Conservation (phyloP, 2,329 filamentous ascomycete genomes). For the Epichloe sylvatica region DNA sequence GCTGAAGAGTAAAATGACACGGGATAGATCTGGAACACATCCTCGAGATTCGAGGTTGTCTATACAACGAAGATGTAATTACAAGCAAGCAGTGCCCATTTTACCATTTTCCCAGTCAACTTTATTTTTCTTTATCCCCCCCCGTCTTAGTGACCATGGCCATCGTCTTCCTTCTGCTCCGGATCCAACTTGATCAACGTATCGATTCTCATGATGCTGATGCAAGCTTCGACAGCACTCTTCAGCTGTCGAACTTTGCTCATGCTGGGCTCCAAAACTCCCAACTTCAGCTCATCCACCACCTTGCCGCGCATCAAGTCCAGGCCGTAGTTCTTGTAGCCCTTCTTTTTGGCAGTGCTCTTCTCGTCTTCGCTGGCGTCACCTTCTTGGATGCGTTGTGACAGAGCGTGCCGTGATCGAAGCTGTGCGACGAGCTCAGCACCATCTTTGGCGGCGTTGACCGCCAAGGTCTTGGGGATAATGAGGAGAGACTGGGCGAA, state of each 20-base stretch:
- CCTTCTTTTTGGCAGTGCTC: slow-evolving; percentile 81
- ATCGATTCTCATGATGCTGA: slow-evolving; percentile 98
- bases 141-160: slow-evolving; percentile 57
- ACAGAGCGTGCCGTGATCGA: slow-evolving; percentile 83
- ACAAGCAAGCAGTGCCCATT: not conserved
- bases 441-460: slow-evolving; percentile 94
- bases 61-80: not conserved
- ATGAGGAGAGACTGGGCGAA: slow-evolving; percentile 89
- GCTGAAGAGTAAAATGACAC: not conserved
- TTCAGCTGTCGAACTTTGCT: slow-evolving; percentile 98
- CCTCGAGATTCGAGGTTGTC: not conserved
- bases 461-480: slow-evolving; percentile 89
- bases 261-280: slow-evolving; percentile 91
- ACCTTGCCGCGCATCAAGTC: slow-evolving; percentile 83
- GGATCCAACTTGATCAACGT: slow-evolving; percentile 97
- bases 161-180: slow-evolving; percentile 66
- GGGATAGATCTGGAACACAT: not conserved
- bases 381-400: slow-evolving; percentile 81
- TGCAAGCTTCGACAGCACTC: slow-evolving; percentile 95
- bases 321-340: slow-evolving; percentile 96
- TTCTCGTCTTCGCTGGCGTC: slow-evolving; percentile 78
- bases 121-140: not conserved
- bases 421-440: slow-evolving; percentile 92
- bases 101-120: not conserved
- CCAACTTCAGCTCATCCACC: slow-evolving; percentile 84